Evolutionary conservation across 2,329 filamentous ascomycete genomes (phyloP).

Genomic region (Claviceps maximensis): DNA sequence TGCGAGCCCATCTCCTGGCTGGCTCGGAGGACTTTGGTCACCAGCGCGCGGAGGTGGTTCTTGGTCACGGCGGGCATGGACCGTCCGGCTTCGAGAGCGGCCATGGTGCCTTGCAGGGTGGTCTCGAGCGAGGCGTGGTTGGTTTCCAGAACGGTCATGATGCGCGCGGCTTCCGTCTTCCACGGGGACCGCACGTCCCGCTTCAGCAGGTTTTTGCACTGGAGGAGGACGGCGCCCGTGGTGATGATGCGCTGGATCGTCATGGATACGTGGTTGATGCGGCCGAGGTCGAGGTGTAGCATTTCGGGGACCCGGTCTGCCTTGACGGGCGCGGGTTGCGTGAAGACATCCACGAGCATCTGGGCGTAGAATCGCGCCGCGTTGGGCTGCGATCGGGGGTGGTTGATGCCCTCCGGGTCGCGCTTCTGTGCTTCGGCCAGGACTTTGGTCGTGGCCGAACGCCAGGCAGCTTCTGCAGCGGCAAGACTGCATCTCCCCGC

Average conservation of each 20-base stretch:
- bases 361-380: conserved; percentile 62
- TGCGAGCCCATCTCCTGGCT: conserved; percentile 30
- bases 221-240: conserved; percentile 60
- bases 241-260: conserved; percentile 48
- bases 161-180: conserved; percentile 60
- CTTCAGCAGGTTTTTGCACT: conserved; percentile 73
- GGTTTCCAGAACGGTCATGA: conserved; percentile 54
- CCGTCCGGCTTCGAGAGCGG: conserved; percentile 46
- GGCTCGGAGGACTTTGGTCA: conserved; percentile 41
- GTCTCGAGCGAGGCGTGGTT: conserved; percentile 36
- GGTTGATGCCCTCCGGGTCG: conserved; percentile 54
- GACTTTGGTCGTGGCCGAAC: conserved; percentile 48
- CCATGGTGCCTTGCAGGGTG: conserved; percentile 47
- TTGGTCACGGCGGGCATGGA: conserved; percentile 54
- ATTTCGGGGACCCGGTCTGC: conserved; percentile 56
- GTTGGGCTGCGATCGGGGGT: conserved; percentile 48
- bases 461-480: conserved; percentile 54
- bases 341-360: conserved; percentile 61
- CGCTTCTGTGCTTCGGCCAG: conserved; percentile 51
- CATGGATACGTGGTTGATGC: conserved; percentile 34
- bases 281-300: conserved; percentile 52
- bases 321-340: conserved; percentile 45
- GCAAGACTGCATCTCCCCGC: conserved; percentile 39
- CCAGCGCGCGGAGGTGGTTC: conserved; percentile 42
- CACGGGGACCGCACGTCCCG: conserved; percentile 66